Percentiles rank a stretch among this genome's conserved stretches.
phyloP scores from a whole-genome alignment of 768 basidiomycete species.

The Xerocomus spinulosus region DNA sequence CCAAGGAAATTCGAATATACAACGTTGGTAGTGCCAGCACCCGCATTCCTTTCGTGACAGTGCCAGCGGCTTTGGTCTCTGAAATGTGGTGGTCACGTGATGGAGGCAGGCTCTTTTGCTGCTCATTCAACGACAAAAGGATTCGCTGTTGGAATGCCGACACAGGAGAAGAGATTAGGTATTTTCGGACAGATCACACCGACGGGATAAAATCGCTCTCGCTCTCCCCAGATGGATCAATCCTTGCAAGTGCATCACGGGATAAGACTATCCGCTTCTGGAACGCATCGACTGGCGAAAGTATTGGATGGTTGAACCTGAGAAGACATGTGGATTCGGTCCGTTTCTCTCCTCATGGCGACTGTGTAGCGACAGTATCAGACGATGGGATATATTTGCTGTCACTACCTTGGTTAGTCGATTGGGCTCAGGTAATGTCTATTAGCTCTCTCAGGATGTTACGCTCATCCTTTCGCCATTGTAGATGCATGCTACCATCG shows the following conservation, averaged over 20 bases:
- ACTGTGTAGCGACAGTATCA: background rate
- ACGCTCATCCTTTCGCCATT: no score
- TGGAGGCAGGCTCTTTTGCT: slow-evolving; percentile 8
- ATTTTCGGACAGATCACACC: slow-evolving; percentile 14
- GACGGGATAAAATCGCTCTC: background rate
- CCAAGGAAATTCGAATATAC: background rate
- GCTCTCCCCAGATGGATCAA: background rate
- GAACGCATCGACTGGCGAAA: background rate
- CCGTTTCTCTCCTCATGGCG: slow-evolving; percentile 10
- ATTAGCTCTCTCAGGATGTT: no score
- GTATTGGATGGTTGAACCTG: no score
- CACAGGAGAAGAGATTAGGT: slow-evolving; percentile 1
- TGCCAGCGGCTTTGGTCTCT: no score
- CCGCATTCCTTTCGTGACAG: background rate
- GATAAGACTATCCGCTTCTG: background rate
- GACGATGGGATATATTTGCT: background rate
- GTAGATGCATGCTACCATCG: no score
- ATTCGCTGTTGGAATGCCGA: slow-evolving; percentile 8
- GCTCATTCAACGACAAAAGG: background rate
- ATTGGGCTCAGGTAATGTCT: no score
- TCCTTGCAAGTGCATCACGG: background rate
- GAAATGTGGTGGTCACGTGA: slow-evolving; percentile 10
- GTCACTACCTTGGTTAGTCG: background rate
- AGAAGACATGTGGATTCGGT: no score
- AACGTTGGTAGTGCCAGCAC: background rate